Evolutionary conservation across 805 yeast genomes (phyloP).

Genomic region (Zygoascus ofunaensis): DNA sequence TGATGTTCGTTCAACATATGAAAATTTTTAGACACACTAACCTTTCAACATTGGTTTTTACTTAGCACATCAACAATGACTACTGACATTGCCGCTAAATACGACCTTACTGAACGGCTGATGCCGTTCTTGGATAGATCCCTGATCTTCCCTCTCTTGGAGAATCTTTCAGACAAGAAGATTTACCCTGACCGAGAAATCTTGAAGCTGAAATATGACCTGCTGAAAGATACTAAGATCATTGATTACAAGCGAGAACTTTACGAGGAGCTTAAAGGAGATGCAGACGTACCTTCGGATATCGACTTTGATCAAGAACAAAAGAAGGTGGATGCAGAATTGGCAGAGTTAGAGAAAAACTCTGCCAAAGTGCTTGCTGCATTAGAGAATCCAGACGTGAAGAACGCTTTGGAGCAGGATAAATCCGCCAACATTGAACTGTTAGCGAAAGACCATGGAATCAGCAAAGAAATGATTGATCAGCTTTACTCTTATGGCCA

Average conservation of each 20-base stretch:
- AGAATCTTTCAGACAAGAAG: slow-evolving; percentile 35
- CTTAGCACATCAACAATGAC: too few species aligned
- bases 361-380: slow-evolving; percentile 40
- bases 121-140: slow-evolving; percentile 56
- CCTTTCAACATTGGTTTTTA: too few species aligned
- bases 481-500: slow-evolving; percentile 51
- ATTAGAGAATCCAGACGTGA: slow-evolving; percentile 41
- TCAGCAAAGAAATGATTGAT: slow-evolving; percentile 36
- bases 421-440: slow-evolving; percentile 44
- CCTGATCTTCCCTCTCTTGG: slow-evolving; percentile 44
- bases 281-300: slow-evolving; percentile 35
- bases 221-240: slow-evolving; percentile 52
- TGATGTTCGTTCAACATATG: too few species aligned
- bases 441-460: slow-evolving; percentile 37
- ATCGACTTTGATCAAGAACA: slow-evolving; percentile 27
- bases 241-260: slow-evolving; percentile 40
- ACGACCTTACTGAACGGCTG: slow-evolving; percentile 46
- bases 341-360: slow-evolving; percentile 32
- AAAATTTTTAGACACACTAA: too few species aligned
- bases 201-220: slow-evolving; percentile 40
- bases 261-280: slow-evolving; percentile 35
- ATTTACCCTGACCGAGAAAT: slow-evolving; percentile 39
- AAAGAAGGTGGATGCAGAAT: slow-evolving; percentile 28
- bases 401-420: slow-evolving; percentile 45
- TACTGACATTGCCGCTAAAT: slow-evolving; percentile 36